Percentiles rank a stretch among this genome's conserved stretches.
These are phyloP conservation scores for Termitomyces sp. DNA, from an alignment of 768 basidiomycete genomes.

Conservation along the genomic window DNA sequence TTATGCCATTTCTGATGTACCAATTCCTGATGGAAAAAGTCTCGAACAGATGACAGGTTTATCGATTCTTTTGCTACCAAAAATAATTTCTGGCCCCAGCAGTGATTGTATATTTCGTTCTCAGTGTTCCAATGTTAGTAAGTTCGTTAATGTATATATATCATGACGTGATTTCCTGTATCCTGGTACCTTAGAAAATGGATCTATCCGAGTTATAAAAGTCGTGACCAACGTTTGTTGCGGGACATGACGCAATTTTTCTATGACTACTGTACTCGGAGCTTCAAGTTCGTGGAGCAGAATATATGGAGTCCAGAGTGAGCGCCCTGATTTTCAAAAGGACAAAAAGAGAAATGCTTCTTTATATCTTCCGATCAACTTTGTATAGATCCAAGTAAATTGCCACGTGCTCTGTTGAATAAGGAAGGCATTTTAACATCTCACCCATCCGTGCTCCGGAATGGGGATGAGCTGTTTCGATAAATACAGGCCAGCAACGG, in stretches of 20 bases:
- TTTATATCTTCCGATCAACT: background rate
- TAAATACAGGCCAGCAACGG: constrained; percentile 7
- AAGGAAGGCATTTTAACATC: background rate
- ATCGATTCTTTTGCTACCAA: too few species aligned
- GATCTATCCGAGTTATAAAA: background rate
- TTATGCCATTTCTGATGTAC: too few species aligned
- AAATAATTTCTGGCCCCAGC: too few species aligned
- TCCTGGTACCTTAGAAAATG: background rate
- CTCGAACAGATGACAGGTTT: too few species aligned
- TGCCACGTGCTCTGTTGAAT: background rate
- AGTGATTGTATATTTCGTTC: too few species aligned
- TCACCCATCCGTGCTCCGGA: background rate
- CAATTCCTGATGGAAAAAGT: too few species aligned
- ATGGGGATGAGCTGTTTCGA: constrained; percentile 3
- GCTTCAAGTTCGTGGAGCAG: background rate
- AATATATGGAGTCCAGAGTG: background rate
- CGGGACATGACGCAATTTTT: background rate
- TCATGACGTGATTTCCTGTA: background rate
- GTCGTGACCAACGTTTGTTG: background rate
- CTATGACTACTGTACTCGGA: background rate
- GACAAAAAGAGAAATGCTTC: background rate
- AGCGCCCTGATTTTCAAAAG: background rate
- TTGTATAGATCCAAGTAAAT: background rate
- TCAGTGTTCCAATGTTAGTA: background rate
- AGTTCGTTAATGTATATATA: background rate